phyloP scores from a whole-genome alignment of 768 basidiomycete species.

The Kwoniella sp. region DNA sequence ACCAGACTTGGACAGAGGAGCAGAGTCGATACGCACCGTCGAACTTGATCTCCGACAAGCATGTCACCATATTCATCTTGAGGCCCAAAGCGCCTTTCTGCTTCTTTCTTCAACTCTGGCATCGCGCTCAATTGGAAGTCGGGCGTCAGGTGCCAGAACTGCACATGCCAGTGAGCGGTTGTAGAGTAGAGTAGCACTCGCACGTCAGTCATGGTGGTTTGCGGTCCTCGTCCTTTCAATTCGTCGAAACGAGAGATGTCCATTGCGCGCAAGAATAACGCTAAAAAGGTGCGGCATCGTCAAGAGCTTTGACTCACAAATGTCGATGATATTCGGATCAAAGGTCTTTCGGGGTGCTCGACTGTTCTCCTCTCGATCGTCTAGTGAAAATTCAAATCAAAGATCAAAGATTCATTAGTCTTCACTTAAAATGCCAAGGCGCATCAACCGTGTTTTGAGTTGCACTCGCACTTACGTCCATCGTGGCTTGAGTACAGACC shows the following conservation, averaged over 20 bases:
- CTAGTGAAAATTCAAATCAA: conserved; percentile 3
- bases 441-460: neutral
- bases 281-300: no score
- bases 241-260: no score
- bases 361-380: conserved; percentile 64
- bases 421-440: neutral
- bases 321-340: conserved; percentile 92
- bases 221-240: no score
- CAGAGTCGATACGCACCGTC: conserved; percentile 52
- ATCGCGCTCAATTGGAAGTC: conserved; percentile 76
- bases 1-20: neutral
- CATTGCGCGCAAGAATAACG: no score
- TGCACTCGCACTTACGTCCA: conserved; percentile 61
- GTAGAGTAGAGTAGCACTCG: no score
- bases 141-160: conserved; percentile 88
- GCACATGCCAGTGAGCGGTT: no score
- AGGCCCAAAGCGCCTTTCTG: conserved; percentile 57
- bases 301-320: no score
- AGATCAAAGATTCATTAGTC: neutral
- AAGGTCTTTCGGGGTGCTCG: conserved; percentile 71
- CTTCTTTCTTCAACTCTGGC: conserved; percentile 61
- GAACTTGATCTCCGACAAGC: conserved; percentile 88
- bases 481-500: conserved; percentile 77
- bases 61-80: conserved; percentile 67
- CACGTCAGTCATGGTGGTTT: no score